Conservation (phyloP, 495 filamentous ascomycete genomes). For the Lasiosphaeris hirsuta region DNA sequence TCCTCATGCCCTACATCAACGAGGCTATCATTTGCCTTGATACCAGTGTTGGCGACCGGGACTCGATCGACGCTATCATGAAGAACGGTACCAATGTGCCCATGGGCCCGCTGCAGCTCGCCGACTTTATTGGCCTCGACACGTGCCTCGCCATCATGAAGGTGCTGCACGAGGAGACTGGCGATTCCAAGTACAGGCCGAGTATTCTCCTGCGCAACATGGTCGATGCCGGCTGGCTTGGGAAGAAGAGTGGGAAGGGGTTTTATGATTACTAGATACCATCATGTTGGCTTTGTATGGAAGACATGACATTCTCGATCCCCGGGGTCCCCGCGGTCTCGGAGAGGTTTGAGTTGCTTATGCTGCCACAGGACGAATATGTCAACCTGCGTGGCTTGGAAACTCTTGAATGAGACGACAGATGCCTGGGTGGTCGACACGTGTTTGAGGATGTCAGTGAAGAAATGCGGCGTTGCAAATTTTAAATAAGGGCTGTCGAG, state of each 20-base stretch:
- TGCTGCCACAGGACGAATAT: background rate
- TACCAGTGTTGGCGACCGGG: conserved; percentile 79
- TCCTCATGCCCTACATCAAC: conserved; percentile 99
- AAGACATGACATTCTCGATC: background rate
- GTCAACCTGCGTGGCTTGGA: too few relatives aligned
- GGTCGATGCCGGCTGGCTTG: conserved; percentile 97
- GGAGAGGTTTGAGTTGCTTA: background rate
- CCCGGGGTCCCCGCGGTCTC: background rate
- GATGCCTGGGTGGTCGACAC: too few relatives aligned
- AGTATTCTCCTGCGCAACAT: conserved; percentile 83
- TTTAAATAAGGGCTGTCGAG: too few relatives aligned
- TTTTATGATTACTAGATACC: conserved; percentile 76
- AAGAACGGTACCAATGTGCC: conserved; percentile 98
- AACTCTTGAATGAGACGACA: too few relatives aligned
- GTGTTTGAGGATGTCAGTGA: too few relatives aligned
- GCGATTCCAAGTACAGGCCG: conserved; percentile 92
- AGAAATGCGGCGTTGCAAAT: too few relatives aligned
- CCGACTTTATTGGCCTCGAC: conserved; percentile 96
- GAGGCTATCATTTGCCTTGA: conserved; percentile 96
- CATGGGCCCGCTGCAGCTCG: conserved; percentile 91
- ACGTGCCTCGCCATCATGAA: conserved; percentile 98
- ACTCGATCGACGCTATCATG: conserved; percentile 97
- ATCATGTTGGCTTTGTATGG: background rate
- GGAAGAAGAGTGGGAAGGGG: conserved; percentile 95
- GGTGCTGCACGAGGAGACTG: conserved; percentile 86